Evolutionary conservation across 768 basidiomycete genomes (phyloP), one percentile per base, ranked within the genome.

Genomic region (Leccinum uliginosum): DNA sequence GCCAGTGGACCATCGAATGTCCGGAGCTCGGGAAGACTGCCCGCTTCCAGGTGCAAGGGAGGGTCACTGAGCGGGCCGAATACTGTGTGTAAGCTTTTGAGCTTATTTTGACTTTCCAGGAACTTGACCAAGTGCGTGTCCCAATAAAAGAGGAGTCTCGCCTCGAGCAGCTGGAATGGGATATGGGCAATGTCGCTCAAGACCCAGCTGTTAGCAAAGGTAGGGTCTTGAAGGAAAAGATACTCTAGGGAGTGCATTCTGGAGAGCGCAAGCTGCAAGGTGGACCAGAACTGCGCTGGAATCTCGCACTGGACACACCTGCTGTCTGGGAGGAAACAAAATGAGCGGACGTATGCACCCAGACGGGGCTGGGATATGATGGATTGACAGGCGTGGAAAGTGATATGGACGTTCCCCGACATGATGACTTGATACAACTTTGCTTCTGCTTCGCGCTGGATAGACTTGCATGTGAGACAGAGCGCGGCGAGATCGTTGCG

Each of bases 71-170:
- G 60, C 32, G 69, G 62, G 23, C 67, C 71, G 45, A 69, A 64
- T 9, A 59, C 34, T 44, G 65, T 66, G 46, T 76, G 74, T 45
- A 85, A 68, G 10, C 55, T 60, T 51, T 65, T 73, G 35, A 86
- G 71, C 29, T 74, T 69, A 12, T 64, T 66, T 64, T 85, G 83
- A 50, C 65, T 67, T 54, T 77, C 70, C 27, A 85, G 70, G 67
- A 86, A 86, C 15, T 71, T 69, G 53, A 77, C 75, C 9, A 80
- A 53, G 48, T 76, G 65, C 0, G 57, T 45, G 60, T 83, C 80
- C 82, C 83, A 85, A 6, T 69, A 60, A 50, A 83, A 73, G 46
- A 74, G 72, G n/a, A 85, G 64, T 24, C 72, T 75, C 4, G 78
- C 75, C 46, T 84, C 81, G 47, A 65, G 69, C 23, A 85, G 76